Evolutionary conservation across 2,329 filamentous ascomycete genomes (phyloP), one percentile per base, ranked within the genome.

Genomic region (Trichoderma afroharzianum): DNA sequence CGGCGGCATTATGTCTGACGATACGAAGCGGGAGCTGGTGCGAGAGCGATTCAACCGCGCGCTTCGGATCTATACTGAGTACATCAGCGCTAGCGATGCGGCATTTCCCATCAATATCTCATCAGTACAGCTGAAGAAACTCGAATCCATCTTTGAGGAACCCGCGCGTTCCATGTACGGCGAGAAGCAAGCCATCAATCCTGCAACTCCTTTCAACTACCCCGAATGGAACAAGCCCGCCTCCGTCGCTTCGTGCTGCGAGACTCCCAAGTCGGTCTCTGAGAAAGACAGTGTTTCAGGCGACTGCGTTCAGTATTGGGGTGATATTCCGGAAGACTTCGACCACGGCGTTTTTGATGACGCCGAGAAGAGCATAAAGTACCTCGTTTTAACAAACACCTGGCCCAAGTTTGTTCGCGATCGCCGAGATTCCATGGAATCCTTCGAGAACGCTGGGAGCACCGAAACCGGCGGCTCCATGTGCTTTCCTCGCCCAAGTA

Each of bases 41-140:
- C 84, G 82, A 18, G 81, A 86, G 64, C 81, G 84, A 15, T 92
- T 88, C 80, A 87, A 87, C 73, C 80, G 83, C 14, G 91, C 89
- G 0, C 80, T 91, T 1, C 82, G 84, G 68, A 90, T 92, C 76
- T 92, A 91, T 77, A 83, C 83, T 63, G 84, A 86, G 47, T 90
- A 90, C 75, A 84, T 92, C 77, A 87, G 87, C 74, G 81, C 85
- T 1, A 81, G 82, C 6, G 87, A 90, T 57, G 89, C 90, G 58
- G 86, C 88, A 55, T 91, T 92, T 72, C 89, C 88, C 11, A 84
- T 92, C 77, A 92, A 92, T 77, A 84, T 92, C 59, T 87, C 89
- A 0, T 87, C 85, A 1, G 75, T 80, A 8, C 84, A 88, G 36
- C 83, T 87, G 53, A 83, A 82, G 68, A 80, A 80, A 14, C 84